Evolutionary conservation across 2,329 filamentous ascomycete species (phyloP), one percentile per base, ranked within the genome.

Genomic region (Aspergillus fijiensis): DNA sequence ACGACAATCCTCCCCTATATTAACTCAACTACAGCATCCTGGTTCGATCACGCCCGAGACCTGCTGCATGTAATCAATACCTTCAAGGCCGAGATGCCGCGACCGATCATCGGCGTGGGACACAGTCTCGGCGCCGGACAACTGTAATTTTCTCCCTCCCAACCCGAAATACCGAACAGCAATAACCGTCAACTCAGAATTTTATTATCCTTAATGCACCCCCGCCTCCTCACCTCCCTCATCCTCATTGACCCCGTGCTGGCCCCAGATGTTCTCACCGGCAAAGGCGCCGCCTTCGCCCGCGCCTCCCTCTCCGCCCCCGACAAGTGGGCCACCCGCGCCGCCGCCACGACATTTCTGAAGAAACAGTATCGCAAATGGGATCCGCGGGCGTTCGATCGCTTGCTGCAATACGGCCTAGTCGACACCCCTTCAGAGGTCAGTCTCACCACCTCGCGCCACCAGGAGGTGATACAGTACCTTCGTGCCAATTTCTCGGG

Each of bases 41-140:
- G 91, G 91, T 81, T 86, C 65, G 92, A 96, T 75, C 87, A 92
- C 73, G 78, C 89, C 51, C 86, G 91, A 50, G 92, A 96, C 74
- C 83, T 96, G 3, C 81, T 92, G n/a, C 85, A 90, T 70, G 84
- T 96, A 79, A 82, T 92, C 76, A 96, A 95, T 76, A 81, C 84
- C 55, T 92, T 94, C 76, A 54, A 62, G 16, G 52, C 42, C n/a
- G 77, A 88, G 58, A 90, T 92, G 82, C 87, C 89, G 6, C 86
- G 87, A 0, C 92, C 92, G 1, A 78, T 96, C 16, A 77, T 96
- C 63, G 92, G 89, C 57, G 74, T 96, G 23, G 92, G 90, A n/a
- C 92, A 96, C 76, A 94, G 90, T 64, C 91, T 94, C 79, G 92
- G 92, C 64, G 91, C 82, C 63, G 84, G 83, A 71, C 84, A 88